A percentile compares a stretch with the other conserved stretches of the same genome.
Conservation (phyloP, 1,284 basidiomycete species). For the Athelia sp. region DNA sequence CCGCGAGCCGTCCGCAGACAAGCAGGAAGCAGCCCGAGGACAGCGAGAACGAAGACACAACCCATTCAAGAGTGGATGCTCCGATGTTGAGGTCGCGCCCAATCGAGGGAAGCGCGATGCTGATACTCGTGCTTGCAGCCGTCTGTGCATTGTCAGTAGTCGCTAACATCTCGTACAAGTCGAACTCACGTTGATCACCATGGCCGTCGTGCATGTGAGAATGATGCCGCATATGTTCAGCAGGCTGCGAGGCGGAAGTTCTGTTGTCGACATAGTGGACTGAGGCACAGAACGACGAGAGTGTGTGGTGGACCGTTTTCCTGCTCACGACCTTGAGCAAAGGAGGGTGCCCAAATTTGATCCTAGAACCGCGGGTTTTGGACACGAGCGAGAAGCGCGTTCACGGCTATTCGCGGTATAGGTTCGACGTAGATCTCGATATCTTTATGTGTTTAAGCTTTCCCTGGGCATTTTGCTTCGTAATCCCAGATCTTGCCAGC, state of each 20-base stretch:
- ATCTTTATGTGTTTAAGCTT: too few relatives aligned
- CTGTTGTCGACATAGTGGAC: too few relatives aligned
- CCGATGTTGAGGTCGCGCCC: slow-evolving; percentile 38
- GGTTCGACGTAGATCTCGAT: too few relatives aligned
- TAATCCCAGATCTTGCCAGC: too few relatives aligned
- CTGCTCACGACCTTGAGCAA: too few relatives aligned
- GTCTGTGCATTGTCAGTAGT: slow-evolving; percentile 16
- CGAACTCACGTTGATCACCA: slow-evolving; percentile 15
- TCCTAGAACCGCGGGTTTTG: too few relatives aligned
- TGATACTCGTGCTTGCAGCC: slow-evolving; percentile 25
- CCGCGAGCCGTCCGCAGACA: slow-evolving; percentile 53
- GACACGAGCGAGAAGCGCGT: too few relatives aligned
- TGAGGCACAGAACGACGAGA: too few relatives aligned
- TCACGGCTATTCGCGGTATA: too few relatives aligned
- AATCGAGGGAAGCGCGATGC: slow-evolving; percentile 52
- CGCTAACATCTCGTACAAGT: slow-evolving; percentile 10
- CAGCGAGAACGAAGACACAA: slow-evolving; percentile 49
- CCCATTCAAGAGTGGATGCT: slow-evolving; percentile 50
- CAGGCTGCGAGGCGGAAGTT: neutral
- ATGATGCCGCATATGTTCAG: neutral
- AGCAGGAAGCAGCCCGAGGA: slow-evolving; percentile 54
- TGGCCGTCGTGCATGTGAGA: slow-evolving; percentile 6
- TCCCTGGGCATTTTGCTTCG: too few relatives aligned
- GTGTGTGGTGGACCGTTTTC: too few relatives aligned
- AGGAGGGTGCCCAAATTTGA: too few relatives aligned